Evolutionary conservation across 1,139 yeast species (phyloP), one percentile per base, ranked within the genome.

Genomic region (Saccharomyces pastorianus): DNA sequence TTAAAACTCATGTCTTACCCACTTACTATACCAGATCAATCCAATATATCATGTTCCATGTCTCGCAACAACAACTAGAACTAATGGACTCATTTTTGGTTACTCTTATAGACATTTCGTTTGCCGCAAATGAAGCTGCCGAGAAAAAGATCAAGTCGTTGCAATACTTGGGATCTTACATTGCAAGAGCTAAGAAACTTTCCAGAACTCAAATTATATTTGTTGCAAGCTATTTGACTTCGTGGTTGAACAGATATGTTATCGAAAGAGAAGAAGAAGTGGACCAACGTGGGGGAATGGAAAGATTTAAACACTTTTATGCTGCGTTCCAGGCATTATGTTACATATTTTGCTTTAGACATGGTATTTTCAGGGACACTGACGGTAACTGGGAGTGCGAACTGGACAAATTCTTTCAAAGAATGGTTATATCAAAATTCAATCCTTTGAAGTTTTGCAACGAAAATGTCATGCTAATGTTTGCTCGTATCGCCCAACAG

Each of bases 391-490:
- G 98, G 98, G 96, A 85, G 64, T 84, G 91, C 60, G 84, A 81
- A 50, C 69, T 91, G 49, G 96, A 91, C 66, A 84, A 83, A 70
- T 85, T 93, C 60, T 89, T 91, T 73, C 96, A 88, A 69, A 77
- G 96, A 60, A 81, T 88, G 60, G 84, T 95, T 46, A 80, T 90
- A 46, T 85, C 97, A 20, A 87, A 87, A 65, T 90, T 93, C 74
- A 95, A 93, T 68, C 99, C 99, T 2, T 78, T 95, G 63, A 88
- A 88, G 66, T 93, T 84, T 73, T 90, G 97, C 70, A 93, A 91
- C 66, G 95, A 89, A 64, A 89, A 95, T 17, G 97, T 95, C 53
- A 96, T 91, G 57, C 79, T 84, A 58, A 93, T 91, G 76, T 93
- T 93, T 75, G 98, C 99, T 13, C 86, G 89, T 62, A 82, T 93